A percentile compares a stretch with the other conserved stretches of the same genome.
These are phyloP conservation scores for Plasmodium gonderi DNA, from an alignment of 169 alveolate genomes.

Conservation along the genomic window DNA sequence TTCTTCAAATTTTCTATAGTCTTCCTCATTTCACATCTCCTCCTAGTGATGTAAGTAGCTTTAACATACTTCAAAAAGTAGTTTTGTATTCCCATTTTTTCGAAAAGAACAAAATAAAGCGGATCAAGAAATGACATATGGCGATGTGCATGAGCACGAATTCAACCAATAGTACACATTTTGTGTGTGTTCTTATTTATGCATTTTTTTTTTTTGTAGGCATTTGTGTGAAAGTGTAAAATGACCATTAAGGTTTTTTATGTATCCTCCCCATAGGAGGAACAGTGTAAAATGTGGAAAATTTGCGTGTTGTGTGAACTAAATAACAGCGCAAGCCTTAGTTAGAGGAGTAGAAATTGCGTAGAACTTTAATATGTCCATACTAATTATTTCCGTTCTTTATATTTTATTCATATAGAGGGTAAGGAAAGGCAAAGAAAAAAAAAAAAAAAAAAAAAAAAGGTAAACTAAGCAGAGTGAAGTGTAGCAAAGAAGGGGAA, in stretches of 20 bases:
- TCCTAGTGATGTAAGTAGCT: conserved; percentile 42
- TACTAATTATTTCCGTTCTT: background rate
- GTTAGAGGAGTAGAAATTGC: too few species aligned
- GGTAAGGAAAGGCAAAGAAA: too few species aligned
- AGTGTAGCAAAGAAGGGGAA: background rate
- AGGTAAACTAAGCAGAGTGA: background rate
- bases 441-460: background rate
- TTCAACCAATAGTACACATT: too few species aligned
- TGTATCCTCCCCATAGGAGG: too few species aligned
- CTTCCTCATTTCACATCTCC: conserved; percentile 67
- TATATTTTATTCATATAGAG: background rate
- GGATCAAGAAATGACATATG: background rate
- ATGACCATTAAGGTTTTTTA: background rate
- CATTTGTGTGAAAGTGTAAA: background rate
- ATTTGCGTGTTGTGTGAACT: too few species aligned
- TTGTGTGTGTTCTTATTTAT: background rate
- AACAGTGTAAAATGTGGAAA: too few species aligned
- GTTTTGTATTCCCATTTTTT: conserved; percentile 45
- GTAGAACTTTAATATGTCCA: background rate
- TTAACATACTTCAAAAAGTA: conserved; percentile 55
- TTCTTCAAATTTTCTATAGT: conserved; percentile 61
- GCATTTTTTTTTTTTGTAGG: background rate
- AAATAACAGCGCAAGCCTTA: too few species aligned
- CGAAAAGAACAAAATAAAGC: background rate
- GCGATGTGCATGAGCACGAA: too few species aligned